Evolutionary conservation across 805 yeast species (phyloP).

Genomic region (Candida morakotiae): DNA sequence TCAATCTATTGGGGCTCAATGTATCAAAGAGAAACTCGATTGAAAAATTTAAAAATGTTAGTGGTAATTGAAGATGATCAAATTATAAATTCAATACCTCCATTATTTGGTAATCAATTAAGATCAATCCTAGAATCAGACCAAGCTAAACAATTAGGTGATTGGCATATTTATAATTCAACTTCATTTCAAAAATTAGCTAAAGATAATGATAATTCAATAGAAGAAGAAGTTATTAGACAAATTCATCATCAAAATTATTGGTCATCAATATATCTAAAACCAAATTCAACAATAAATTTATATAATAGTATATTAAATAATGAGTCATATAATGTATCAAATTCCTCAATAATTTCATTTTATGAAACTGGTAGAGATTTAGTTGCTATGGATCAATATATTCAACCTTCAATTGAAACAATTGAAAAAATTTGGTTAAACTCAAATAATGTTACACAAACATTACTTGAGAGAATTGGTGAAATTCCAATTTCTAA

Average conservation of each 20-base stretch:
- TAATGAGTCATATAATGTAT: constrained; percentile 30
- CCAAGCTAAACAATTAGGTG: constrained; percentile 21
- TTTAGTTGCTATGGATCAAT: constrained; percentile 41
- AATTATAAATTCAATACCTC: constrained; percentile 24
- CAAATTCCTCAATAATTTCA: constrained; percentile 29
- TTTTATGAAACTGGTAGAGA: constrained; percentile 67
- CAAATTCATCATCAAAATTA: constrained; percentile 51
- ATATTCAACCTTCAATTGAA: constrained; percentile 36
- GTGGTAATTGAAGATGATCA: constrained; percentile 27
- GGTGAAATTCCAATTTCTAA: constrained; percentile 12
- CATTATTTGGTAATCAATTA: constrained; percentile 47
- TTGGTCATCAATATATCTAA: constrained; percentile 62
- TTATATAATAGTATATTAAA: constrained; percentile 34
- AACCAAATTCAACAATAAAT: constrained; percentile 42
- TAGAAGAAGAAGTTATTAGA: constrained; percentile 37
- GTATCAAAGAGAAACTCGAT: constrained; percentile 24
- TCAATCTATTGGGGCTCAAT: constrained; percentile 41
- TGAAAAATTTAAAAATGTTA: constrained; percentile 30
- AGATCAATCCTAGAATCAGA: constrained; percentile 22
- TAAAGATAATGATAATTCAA: constrained; percentile 16
- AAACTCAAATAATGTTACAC: constrained; percentile 18
- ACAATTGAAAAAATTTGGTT: constrained; percentile 31
- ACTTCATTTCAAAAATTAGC: constrained; percentile 26
- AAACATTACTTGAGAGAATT: constrained; percentile 6
- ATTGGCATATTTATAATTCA: constrained; percentile 32